Evolutionary conservation across 257 asterid genomes (phyloP), one percentile per base, ranked within the genome.

Genomic region (Leptodermis oblonga): DNA sequence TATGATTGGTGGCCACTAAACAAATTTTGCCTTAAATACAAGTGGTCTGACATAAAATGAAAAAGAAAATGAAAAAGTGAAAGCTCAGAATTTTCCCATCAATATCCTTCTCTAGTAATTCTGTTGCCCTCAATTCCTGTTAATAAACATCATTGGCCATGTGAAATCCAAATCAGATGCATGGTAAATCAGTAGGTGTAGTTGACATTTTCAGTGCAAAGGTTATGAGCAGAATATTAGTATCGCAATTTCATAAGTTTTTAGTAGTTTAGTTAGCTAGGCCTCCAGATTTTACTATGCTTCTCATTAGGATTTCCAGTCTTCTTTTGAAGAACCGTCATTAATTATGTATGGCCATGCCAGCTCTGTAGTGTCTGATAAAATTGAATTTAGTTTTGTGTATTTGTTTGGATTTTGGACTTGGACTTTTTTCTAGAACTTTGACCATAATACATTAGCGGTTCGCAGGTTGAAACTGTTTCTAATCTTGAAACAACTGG

Each of bases 401-500:
- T 62, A 41, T 36, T 53, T 37, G 20, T 12, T 59, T 65, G 39
- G 31, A 31, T 18, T 48, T 25, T 14, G 6, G 34, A 20, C 31
- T 22, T 62, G 0, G 15, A 45, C 28, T 48, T 18, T 20, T 17
- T 45, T 18, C 8, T 26, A 54, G 41, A 49, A 67, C 36, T 58
- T 30, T 37, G 39, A 8, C 12, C 31, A 54, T 41, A 54, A 51
- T 41, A 62, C 13, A 42, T 65, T 71, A 71, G 69, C 73, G 69
- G 64, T 72, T 25, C 65, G 68, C 84, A 92, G 98, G 89, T 90
- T n/a, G 87, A 85, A 71, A 77, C 79, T 62, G 82, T 90, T 65
- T 83, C 91, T 70, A 72, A 72, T 69, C 83, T 87, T 45, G 89
- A 78, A 54, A 81, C 74, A 62, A 30, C 80, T 70, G 80, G 71